Evolutionary conservation across 768 basidiomycete species (phyloP).

Genomic region (Collybiopsis confluens): DNA sequence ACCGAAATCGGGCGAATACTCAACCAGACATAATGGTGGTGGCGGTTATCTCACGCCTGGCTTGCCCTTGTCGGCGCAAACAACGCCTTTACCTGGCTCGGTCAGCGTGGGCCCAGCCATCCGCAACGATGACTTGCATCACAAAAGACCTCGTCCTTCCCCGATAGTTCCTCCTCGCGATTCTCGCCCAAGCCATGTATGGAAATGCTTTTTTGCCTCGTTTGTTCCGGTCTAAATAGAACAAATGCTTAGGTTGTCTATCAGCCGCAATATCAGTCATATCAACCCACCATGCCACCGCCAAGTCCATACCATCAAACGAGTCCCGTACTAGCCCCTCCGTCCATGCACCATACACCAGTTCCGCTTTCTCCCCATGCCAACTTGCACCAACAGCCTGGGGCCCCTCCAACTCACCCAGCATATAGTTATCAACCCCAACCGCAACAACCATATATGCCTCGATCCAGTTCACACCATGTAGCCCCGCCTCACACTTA

Average conservation of each 20-base stretch:
- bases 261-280: slow-evolving; percentile 38
- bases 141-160: slow-evolving; percentile 39
- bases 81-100: slow-evolving; percentile 32
- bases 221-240: slow-evolving; percentile 3
- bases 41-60: slow-evolving; percentile 46
- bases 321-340: slow-evolving; percentile 20
- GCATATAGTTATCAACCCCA: slow-evolving; percentile 22
- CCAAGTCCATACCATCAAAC: slow-evolving; percentile 30
- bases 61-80: slow-evolving; percentile 41
- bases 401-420: slow-evolving; percentile 31
- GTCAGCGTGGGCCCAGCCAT: slow-evolving; percentile 28
- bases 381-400: slow-evolving; percentile 33
- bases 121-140: slow-evolving; percentile 36
- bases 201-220: slow-evolving; percentile 16
- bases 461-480: slow-evolving; percentile 28
- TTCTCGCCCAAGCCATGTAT: slow-evolving; percentile 48
- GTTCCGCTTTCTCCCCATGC: slow-evolving; percentile 35
- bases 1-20: slow-evolving; percentile 32
- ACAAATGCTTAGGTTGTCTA: slow-evolving; percentile 27
- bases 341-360: slow-evolving; percentile 19
- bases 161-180: slow-evolving; percentile 37
- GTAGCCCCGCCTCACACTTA: slow-evolving; percentile 23
- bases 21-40: slow-evolving; percentile 44
- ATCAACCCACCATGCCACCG: slow-evolving; percentile 32
- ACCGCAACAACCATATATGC: slow-evolving; percentile 26